Evolutionary conservation across 1,284 basidiomycete species (phyloP).

Genomic region (Waitea zeae): DNA sequence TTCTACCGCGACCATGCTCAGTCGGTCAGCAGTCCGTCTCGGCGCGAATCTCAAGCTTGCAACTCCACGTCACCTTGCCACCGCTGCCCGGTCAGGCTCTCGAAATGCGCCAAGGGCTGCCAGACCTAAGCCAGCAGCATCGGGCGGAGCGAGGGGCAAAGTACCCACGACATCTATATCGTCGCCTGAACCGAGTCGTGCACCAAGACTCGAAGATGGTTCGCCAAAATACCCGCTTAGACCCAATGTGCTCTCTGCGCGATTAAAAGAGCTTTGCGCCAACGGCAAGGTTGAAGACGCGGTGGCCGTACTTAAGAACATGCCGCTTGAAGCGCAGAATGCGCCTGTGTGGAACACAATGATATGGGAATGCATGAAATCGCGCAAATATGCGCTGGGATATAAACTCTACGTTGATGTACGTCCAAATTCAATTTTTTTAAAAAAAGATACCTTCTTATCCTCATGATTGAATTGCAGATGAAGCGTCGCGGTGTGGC

Average conservation of each 20-base stretch:
- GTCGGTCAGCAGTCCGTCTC: neutral
- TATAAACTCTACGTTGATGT: constrained; percentile 53
- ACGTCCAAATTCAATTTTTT: constrained; percentile 12
- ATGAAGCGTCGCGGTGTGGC: constrained; percentile 66
- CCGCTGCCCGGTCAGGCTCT: neutral
- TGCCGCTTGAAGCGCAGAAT: constrained; percentile 54
- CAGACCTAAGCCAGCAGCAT: neutral
- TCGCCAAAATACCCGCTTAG: constrained; percentile 17
- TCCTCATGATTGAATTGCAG: constrained; percentile 20
- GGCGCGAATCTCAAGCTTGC: neutral
- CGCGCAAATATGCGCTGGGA: constrained; percentile 32
- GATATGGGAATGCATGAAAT: constrained; percentile 40
- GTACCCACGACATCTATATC: no score
- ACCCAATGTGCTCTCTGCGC: constrained; percentile 37
- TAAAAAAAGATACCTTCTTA: constrained; percentile 1
- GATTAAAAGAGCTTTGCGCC: constrained; percentile 37
- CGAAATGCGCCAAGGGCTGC: neutral
- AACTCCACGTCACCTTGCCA: neutral
- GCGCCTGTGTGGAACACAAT: constrained; percentile 58
- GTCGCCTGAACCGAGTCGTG: no score
- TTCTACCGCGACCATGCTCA: neutral
- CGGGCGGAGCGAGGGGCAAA: no score
- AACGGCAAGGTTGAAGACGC: constrained; percentile 38
- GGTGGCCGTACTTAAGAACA: constrained; percentile 36
- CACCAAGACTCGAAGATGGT: neutral